Conservation (phyloP, 495 filamentous ascomycete genomes). For the Daldinia bambusicola region DNA sequence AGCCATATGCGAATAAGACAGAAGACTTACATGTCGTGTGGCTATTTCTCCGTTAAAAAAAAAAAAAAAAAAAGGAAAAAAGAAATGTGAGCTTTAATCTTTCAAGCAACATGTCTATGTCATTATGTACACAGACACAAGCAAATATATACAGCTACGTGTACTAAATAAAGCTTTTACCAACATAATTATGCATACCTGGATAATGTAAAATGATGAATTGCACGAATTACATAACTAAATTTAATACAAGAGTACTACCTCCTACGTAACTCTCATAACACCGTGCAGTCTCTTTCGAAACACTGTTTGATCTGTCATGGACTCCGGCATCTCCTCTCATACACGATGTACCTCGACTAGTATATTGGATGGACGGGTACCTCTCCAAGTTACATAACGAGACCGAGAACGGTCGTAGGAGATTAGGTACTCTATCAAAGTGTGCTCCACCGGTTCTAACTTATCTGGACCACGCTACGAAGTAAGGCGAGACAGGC, state of each 20-base stretch:
- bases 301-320: neutral
- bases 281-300: neutral
- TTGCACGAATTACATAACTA: neutral
- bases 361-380: constrained; percentile 31
- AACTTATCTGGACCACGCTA: constrained; percentile 41
- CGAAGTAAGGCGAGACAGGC: constrained; percentile 44
- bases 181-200: no score
- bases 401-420: constrained; percentile 34
- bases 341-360: neutral
- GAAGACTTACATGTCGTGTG: neutral
- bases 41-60: neutral
- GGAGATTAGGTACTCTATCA: constrained; percentile 8
- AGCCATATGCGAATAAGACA: constrained; percentile 6
- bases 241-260: no score
- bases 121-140: neutral
- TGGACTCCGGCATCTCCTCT: constrained; percentile 1
- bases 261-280: no score
- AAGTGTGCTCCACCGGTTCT: constrained; percentile 19
- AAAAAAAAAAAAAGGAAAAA: no score
- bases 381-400: constrained; percentile 25
- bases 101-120: neutral
- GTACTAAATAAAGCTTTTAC: neutral
- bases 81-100: neutral
- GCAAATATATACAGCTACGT: neutral
- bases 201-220: neutral